Evolutionary conservation across 108 stramenopile species (phyloP).

Genomic region (Epipyxis sp.): DNA sequence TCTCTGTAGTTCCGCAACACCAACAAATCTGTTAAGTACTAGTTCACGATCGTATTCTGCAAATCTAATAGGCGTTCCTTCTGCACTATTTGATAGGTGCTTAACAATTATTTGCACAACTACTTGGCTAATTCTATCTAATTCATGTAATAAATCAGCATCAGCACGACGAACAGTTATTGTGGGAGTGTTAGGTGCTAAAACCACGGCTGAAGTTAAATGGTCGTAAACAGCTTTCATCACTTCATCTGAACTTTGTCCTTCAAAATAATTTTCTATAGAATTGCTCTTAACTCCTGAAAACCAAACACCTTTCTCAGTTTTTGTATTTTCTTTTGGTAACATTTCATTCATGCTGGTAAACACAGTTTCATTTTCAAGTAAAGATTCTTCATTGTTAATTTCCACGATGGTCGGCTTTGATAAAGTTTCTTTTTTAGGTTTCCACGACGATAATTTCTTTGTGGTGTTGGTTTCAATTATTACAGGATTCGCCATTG

Average conservation of each 20-base stretch:
- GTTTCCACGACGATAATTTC: background rate
- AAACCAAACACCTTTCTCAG: background rate
- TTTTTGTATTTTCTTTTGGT: background rate
- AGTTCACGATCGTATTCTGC: slow-evolving; percentile 4
- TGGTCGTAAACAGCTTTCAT: background rate
- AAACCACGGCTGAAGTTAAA: background rate
- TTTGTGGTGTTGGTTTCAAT: too few species aligned
- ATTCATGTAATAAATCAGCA: slow-evolving; percentile 18
- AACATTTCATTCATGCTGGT: background rate
- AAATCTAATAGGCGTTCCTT: slow-evolving; percentile 13
- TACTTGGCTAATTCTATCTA: slow-evolving; percentile 15
- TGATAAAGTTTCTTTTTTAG: background rate
- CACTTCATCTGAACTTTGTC: background rate
- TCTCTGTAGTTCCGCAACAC: slow-evolving; percentile 1
- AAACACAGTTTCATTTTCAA: background rate
- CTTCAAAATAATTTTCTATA: background rate
- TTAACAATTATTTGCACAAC: background rate
- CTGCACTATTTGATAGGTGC: background rate
- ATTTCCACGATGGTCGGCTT: background rate
- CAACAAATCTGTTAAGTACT: background rate
- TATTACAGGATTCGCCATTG: too few species aligned
- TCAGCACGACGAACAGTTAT: slow-evolving; percentile 5
- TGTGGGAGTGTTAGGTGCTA: background rate
- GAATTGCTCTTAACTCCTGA: background rate
- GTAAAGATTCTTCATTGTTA: too few species aligned